Base-by-base conservation (phyloP, 2,329 filamentous ascomycete species). In the Nemania bipapillata region DNA sequence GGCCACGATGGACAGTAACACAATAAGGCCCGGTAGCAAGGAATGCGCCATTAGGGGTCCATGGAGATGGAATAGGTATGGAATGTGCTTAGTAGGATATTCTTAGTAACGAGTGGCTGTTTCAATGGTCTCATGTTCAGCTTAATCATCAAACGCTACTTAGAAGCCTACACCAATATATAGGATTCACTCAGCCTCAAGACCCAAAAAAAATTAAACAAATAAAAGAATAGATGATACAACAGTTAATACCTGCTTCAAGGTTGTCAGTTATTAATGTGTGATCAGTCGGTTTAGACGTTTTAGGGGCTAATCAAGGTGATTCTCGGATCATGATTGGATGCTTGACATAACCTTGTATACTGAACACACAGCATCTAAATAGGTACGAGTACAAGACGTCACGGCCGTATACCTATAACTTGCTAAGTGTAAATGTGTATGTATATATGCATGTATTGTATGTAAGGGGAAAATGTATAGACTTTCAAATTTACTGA, bases 111-210 rank as follows among this genome's bases (percentile, higher is more conserved):
- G 24, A 50, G 47, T 50, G 47, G 20, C 37, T n/a, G 37, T 63
- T 45, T 47, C 15, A 49, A n/a, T 45, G 26, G 50, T 55, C 60
- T 52, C 47, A 54, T 35, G 47, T 42, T 35, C n/a, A 55, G 52
- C 35, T 7, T 28, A 22, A 47, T 54, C 35, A 30, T 57, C 40
- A 32, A 45, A 56, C 32, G 9, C 30, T 32, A 32, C 30, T 32
- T 32, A 32, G 30, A 32, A 32, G 30, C 30, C 32, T 56, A 47
- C 45, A 47, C n/a, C n/a, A 17, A 22, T 52, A 8, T 45, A 30
- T 55, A 56, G 57, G 50, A 49, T 52, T 50, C 47, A 52, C 52
- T 60, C 63, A 57, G 50, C 57, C 24, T n/a, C 45, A 28, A 24
- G 26, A 17, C 40, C 17, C 5, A n/a, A 20, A 4, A 20, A 17